Percentiles rank a stretch among this genome's conserved stretches.
Conservation (phyloP, 768 basidiomycete genomes). For the Chlorophyllum brunneum region DNA sequence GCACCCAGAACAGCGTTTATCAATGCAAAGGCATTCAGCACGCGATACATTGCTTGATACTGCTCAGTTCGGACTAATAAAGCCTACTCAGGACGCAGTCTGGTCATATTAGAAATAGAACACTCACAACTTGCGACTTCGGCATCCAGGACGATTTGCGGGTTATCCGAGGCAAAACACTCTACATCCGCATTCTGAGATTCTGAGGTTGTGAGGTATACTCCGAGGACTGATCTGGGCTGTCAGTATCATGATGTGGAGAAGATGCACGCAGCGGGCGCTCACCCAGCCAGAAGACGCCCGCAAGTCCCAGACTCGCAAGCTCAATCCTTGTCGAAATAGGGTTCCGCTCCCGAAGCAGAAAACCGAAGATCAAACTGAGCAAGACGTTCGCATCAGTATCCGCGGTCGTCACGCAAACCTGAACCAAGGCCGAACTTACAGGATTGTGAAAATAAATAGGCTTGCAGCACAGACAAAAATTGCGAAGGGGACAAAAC, state of each 20-base stretch:
- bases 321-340: conserved; percentile 78
- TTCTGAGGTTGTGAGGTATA: conserved; percentile 69
- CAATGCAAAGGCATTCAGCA: conserved; percentile 75
- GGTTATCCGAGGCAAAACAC: conserved; percentile 61
- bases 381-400: neutral
- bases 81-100: conserved; percentile 3
- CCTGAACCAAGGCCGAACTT: conserved; percentile 23
- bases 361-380: conserved; percentile 63
- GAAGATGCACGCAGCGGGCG: conserved; percentile 10
- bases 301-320: conserved; percentile 63
- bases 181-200: conserved; percentile 79
- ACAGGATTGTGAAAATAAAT: conserved; percentile 67
- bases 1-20: conserved; percentile 71
- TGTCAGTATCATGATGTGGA: conserved; percentile 15
- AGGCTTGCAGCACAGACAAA: conserved; percentile 74
- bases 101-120: neutral
- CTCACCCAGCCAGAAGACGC: conserved; percentile 78
- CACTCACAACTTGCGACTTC: conserved; percentile 62
- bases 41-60: conserved; percentile 86
- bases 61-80: conserved; percentile 75
- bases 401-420: neutral
- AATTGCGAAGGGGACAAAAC: conserved; percentile 82
- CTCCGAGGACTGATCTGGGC: conserved; percentile 58
- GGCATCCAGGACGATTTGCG: conserved; percentile 46
- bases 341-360: conserved; percentile 66